Conservation (phyloP, 2,329 filamentous ascomycete species). For the Cercospora canescens region DNA sequence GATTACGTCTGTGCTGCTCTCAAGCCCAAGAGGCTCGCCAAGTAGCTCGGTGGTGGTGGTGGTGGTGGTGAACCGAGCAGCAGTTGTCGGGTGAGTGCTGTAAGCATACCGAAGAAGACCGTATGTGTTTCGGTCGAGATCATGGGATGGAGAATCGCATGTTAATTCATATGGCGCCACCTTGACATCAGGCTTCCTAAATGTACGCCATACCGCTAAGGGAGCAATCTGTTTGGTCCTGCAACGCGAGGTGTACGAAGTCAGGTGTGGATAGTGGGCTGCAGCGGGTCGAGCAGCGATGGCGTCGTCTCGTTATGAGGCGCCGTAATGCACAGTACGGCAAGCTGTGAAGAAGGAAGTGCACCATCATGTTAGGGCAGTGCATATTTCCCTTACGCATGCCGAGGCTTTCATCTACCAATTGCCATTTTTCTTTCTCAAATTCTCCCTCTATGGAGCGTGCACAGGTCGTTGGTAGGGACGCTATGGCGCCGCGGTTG, state of each 20-base stretch:
- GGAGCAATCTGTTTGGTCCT: constrained; percentile 18
- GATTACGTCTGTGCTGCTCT: neutral
- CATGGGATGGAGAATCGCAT: constrained; percentile 6
- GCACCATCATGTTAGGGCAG: neutral
- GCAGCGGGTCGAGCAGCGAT: constrained; percentile 17
- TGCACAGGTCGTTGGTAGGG: constrained; percentile 10
- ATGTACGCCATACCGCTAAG: constrained; percentile 19
- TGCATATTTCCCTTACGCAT: neutral
- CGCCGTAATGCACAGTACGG: neutral
- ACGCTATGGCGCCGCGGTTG: constrained; percentile 9
- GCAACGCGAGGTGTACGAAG: constrained; percentile 15
- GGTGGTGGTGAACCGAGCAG: neutral
- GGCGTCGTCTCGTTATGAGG: constrained; percentile 12
- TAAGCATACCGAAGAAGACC: constrained; percentile 24
- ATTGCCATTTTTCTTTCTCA: constrained; percentile 4
- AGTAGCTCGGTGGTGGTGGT: neutral
- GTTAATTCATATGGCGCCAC: constrained; percentile 18
- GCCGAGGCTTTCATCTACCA: constrained; percentile 10
- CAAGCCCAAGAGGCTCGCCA: neutral
- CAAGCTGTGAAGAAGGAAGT: neutral
- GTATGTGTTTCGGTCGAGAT: constrained; percentile 8
- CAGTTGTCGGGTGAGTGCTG: constrained; percentile 17
- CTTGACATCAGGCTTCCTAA: constrained; percentile 10
- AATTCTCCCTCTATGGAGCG: constrained; percentile 12
- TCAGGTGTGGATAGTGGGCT: constrained; percentile 15